phyloP scores from a whole-genome alignment of 192 early-diverging fungal genomes.

The Anaeromyces robustus region DNA sequence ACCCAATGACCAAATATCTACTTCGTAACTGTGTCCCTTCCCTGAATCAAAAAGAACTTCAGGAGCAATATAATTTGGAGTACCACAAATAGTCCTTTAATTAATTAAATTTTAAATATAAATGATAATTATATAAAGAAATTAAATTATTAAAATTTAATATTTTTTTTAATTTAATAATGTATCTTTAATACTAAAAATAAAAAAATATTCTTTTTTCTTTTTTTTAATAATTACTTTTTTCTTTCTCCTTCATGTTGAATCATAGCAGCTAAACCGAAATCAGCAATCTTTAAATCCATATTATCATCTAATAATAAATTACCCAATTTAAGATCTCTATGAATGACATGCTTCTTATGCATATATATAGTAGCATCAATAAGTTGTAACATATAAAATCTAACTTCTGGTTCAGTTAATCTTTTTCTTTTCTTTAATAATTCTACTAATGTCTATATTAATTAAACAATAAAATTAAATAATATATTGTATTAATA shows the following conservation, averaged over 20 bases:
- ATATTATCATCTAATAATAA: constrained; percentile 68
- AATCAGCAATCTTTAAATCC: constrained; percentile 85
- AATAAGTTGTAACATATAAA: constrained; percentile 68
- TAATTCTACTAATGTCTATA: constrained; percentile 70
- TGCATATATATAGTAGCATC: constrained; percentile 73
- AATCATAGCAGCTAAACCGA: constrained; percentile 79
- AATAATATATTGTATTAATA: too few species aligned
- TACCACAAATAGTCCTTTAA: constrained; percentile 91
- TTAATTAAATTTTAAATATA: too few species aligned
- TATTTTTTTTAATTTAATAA: too few species aligned
- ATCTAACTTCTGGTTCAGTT: constrained; percentile 80
- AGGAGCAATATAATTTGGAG: constrained; percentile 95
- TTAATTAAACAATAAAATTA: neutral
- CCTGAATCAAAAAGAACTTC: constrained; percentile 70
- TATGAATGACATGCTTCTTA: constrained; percentile 60
- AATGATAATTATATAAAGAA: too few species aligned
- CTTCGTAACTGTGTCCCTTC: constrained; percentile 80
- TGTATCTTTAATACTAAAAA: neutral
- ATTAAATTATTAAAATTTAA: too few species aligned
- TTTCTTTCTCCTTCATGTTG: constrained; percentile 70
- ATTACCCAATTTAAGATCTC: constrained; percentile 93
- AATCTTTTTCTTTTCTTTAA: constrained; percentile 58
- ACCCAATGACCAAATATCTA: constrained; percentile 88
- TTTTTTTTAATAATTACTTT: constrained; percentile 64
- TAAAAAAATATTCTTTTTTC: constrained; percentile 56